Percentiles rank a stretch among this genome's conserved stretches.
phyloP scores from a whole-genome alignment of 2,329 filamentous ascomycete species.

The Sordariomycetes sp. region DNA sequence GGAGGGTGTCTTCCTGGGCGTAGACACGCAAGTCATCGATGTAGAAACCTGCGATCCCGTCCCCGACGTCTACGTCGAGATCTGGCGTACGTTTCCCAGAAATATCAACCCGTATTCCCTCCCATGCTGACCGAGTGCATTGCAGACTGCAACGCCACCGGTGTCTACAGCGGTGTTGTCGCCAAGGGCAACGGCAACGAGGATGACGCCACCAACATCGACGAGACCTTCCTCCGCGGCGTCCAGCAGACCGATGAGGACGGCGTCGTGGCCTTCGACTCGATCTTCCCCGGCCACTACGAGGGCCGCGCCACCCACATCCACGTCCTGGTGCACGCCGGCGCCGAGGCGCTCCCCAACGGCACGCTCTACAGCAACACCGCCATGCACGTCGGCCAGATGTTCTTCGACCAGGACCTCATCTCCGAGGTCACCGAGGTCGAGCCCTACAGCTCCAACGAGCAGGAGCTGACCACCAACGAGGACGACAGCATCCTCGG shows the following conservation, averaged over 20 bases:
- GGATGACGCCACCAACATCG: conserved; percentile 15
- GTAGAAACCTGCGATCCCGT: conserved; percentile 28
- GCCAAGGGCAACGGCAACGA: conserved; percentile 21
- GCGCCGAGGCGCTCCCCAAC: conserved; percentile 29
- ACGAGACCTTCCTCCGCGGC: conserved; percentile 26
- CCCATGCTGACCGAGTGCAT: neutral
- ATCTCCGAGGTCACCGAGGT: conserved; percentile 34
- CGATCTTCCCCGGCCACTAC: conserved; percentile 33
- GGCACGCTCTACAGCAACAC: conserved; percentile 37
- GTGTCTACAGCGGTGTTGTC: conserved; percentile 30
- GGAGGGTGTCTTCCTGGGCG: conserved; percentile 24
- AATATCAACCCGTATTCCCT: neutral
- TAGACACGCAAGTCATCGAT: conserved; percentile 33
- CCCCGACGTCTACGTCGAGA: conserved; percentile 25
- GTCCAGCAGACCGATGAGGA: conserved; percentile 26
- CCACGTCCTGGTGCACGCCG: conserved; percentile 23
- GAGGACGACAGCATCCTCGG: conserved; percentile 35
- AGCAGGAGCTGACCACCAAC: conserved; percentile 33
- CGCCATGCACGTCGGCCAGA: conserved; percentile 49
- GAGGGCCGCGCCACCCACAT: conserved; percentile 27
- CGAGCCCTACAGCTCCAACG: conserved; percentile 33
- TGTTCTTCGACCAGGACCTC: conserved; percentile 49
- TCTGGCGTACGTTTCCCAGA: conserved; percentile 19
- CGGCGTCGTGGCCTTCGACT: conserved; percentile 28
- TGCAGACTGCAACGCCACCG: conserved; percentile 29